Evolutionary conservation across 2,329 filamentous ascomycete genomes (phyloP).

Genomic region (Periglandula ipomoeae): DNA sequence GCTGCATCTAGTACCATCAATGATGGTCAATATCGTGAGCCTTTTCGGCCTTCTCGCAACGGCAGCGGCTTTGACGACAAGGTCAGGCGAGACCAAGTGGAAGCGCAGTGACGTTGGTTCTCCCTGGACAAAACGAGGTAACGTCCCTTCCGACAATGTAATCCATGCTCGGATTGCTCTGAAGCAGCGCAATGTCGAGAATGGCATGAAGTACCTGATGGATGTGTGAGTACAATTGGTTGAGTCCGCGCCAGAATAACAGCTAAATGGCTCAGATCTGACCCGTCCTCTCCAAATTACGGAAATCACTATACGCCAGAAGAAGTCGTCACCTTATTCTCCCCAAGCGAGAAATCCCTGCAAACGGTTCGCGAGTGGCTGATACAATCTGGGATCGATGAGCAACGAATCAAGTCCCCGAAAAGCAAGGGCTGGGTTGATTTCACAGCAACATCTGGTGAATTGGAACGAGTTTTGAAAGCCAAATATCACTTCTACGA

Average conservation of each 20-base stretch:
- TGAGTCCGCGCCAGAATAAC: neutral
- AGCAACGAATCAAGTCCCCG: conserved; percentile 37
- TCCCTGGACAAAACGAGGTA: too few species aligned
- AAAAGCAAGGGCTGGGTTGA: conserved; percentile 42
- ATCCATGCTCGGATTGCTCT: conserved; percentile 33
- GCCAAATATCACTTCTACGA: conserved; percentile 43
- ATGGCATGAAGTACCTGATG: conserved; percentile 31
- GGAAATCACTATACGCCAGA: conserved; percentile 37
- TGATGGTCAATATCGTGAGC: too few species aligned
- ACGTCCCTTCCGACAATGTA: too few species aligned
- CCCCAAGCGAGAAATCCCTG: conserved; percentile 33
- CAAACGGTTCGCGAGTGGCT: conserved; percentile 44
- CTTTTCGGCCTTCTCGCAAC: too few species aligned
- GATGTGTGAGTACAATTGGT: conserved; percentile 20
- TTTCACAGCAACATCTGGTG: conserved; percentile 43
- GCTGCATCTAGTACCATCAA: too few species aligned
- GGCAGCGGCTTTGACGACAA: too few species aligned
- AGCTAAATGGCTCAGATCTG: conserved; percentile 14
- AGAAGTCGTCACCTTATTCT: conserved; percentile 33
- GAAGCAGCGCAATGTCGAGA: conserved; percentile 34
- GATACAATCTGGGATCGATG: conserved; percentile 36
- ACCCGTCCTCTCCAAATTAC: conserved; percentile 34
- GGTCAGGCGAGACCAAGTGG: too few species aligned
- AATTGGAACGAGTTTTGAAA: conserved; percentile 44
- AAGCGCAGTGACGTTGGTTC: too few species aligned